phyloP scores from a whole-genome alignment of 2,329 filamentous ascomycete genomes.

The Tolypocladium sp. region DNA sequence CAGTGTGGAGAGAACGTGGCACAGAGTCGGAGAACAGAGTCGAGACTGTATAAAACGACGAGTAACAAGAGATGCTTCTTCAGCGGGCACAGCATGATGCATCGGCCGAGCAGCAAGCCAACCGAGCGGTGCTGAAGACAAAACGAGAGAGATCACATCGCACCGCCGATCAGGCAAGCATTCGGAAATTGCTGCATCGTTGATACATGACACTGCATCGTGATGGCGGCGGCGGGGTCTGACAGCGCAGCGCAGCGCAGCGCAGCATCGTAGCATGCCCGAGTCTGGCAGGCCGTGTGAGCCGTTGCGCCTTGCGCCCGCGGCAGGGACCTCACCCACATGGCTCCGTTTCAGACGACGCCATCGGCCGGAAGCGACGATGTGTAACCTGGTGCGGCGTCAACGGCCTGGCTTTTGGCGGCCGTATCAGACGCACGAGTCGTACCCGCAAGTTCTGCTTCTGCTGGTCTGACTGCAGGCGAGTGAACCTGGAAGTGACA shows the following conservation, averaged over 20 bases:
- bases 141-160: not conserved
- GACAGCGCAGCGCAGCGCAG: not conserved
- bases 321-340: not conserved
- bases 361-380: not conserved
- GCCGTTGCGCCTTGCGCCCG: not conserved
- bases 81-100: not conserved
- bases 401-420: not conserved
- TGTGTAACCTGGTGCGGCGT: not conserved
- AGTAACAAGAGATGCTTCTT: not conserved
- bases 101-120: not conserved
- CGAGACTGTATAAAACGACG: not conserved
- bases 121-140: not conserved
- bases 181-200: not conserved
- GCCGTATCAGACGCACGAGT: not conserved
- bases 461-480: not conserved
- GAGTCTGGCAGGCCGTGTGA: not conserved
- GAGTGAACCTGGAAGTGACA: not conserved
- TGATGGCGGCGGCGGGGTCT: not conserved
- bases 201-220: not conserved
- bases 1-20: not conserved
- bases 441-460: not conserved
- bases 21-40: not conserved
- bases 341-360: slow-evolving; percentile 1
- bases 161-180: not conserved
- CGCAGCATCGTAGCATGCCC: not conserved